phyloP scores from a whole-genome alignment of 257 asterid genomes.

The Lithospermum erythrorhizon region DNA sequence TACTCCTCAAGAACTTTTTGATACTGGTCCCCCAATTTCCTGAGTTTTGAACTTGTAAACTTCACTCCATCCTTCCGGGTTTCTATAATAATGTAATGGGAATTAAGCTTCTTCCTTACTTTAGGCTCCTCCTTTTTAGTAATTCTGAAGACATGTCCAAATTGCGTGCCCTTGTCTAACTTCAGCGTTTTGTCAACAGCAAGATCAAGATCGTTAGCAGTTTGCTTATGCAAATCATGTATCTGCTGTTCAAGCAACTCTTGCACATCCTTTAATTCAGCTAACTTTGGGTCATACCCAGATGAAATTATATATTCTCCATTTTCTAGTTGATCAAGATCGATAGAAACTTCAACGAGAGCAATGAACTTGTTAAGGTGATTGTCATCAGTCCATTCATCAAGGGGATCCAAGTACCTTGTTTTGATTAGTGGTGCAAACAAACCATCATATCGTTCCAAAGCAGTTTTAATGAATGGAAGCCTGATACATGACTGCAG shows the following conservation, averaged over 20 bases:
- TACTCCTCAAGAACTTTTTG: constrained; percentile 88
- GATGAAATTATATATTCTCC: constrained; percentile 96
- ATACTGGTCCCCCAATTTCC: constrained; percentile 65
- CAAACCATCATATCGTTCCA: constrained; percentile 67
- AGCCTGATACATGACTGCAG: constrained; percentile 88
- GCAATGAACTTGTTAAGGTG: constrained; percentile 85
- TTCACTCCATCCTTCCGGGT: constrained; percentile 97
- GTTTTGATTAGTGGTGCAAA: constrained; percentile 60
- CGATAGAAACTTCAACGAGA: constrained; percentile 92
- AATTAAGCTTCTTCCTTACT: constrained; percentile 81
- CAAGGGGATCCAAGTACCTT: constrained; percentile 59
- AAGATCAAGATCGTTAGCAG: constrained; percentile 79
- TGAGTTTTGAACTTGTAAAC: constrained; percentile 82
- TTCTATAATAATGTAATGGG: constrained; percentile 82
- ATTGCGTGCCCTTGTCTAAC: constrained; percentile 82
- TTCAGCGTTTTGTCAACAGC: constrained; percentile 70
- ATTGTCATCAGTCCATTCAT: constrained; percentile 60
- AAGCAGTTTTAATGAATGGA: constrained; percentile 62
- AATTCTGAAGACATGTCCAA: constrained; percentile 89
- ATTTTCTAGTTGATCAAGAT: constrained; percentile 94
- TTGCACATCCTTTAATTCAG: constrained; percentile 58
- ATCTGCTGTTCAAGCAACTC: constrained; percentile 63
- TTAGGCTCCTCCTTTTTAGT: constrained; percentile 99
- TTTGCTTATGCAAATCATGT: constrained; percentile 62
- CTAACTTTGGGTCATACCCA: constrained; percentile 61